Evolutionary conservation across 345 rosid species (phyloP), one percentile per base, ranked within the genome.

Genomic region (Moricandia arvensis): DNA sequence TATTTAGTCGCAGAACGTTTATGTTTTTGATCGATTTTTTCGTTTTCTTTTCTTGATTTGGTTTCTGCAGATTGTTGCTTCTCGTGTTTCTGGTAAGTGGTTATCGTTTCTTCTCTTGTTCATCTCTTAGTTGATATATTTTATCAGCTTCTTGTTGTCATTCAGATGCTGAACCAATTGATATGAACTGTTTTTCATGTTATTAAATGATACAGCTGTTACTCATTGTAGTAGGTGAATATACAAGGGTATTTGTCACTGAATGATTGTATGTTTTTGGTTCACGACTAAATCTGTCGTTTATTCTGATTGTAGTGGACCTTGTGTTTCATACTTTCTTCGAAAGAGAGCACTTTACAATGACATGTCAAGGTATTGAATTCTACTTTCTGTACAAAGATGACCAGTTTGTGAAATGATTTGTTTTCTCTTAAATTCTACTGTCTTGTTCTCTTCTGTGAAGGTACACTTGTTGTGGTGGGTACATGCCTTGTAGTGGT

Each of bases 21-120:
- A 3, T 45, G 24, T 16, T 18, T 11, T 35, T 66, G 18, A 21
- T 68, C 58, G 10, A n/a, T 65, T 62, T 8, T 68, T 34, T 61
- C 13, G 8, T n/a, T 11, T 15, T 65, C n/a, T 41, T 18, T 60
- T 31, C 7, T 18, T 30, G n/a, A n/a, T n/a, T n/a, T n/a, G n/a
- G n/a, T n/a, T n/a, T n/a, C n/a, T n/a, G n/a, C n/a, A n/a, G n/a
- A n/a, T n/a, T n/a, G n/a, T n/a, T n/a, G n/a, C n/a, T n/a, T n/a
- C n/a, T n/a, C n/a, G n/a, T n/a, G n/a, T 71, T 43, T 71, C 6
- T 71, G 80, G 76, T 77, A 64, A 65, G 68, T 64, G 6, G 8
- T 15, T 63, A 8, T 0, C 70, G 1, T 34, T 37, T 41, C 35
- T 16, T 17, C 12, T 3, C 17, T 8, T 21, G 3, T 72, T 24